Evolutionary conservation across 805 yeast genomes (phyloP).

Genomic region (Sugiyamaella lignohabitans): DNA sequence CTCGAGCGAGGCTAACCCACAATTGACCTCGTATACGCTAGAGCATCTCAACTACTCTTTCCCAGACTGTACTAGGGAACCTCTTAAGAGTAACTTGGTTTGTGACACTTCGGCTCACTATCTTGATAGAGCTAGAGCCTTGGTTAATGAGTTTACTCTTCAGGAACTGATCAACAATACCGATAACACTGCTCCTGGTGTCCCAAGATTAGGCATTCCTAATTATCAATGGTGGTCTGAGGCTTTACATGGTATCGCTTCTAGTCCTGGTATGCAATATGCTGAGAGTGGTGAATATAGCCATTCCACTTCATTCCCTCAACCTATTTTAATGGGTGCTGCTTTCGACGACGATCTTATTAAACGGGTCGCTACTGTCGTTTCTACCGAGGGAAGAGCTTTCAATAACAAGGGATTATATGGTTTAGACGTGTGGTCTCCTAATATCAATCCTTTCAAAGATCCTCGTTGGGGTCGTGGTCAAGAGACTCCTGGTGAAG

Average conservation of each 20-base stretch:
- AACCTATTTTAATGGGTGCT: slow-evolving; percentile 8
- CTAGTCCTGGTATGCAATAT: slow-evolving; percentile 9
- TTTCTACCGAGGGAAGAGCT: slow-evolving; percentile 13
- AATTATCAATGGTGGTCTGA: slow-evolving; percentile 15
- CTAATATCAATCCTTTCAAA: slow-evolving; percentile 14
- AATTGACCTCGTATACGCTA: slow-evolving; percentile 1
- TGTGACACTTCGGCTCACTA: slow-evolving; percentile 4
- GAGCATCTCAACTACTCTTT: slow-evolving; percentile 4
- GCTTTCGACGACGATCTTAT: slow-evolving; percentile 12
- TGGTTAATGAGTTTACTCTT: slow-evolving; percentile 7
- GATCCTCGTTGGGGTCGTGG: slow-evolving; percentile 17
- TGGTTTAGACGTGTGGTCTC: slow-evolving; percentile 13
- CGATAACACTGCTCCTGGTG: slow-evolving; percentile 9
- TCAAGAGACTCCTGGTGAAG: slow-evolving; percentile 17
- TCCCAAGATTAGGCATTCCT: slow-evolving; percentile 12
- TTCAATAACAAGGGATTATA: slow-evolving; percentile 11
- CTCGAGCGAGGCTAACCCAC: neutral
- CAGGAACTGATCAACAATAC: slow-evolving; percentile 13
- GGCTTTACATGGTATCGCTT: slow-evolving; percentile 14
- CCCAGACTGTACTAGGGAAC: slow-evolving; percentile 6
- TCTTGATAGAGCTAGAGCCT: slow-evolving; percentile 12
- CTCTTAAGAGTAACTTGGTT: slow-evolving; percentile 1
- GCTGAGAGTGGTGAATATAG: slow-evolving; percentile 1
- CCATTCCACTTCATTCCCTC: slow-evolving; percentile 13
- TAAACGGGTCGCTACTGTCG: slow-evolving; percentile 5